Conservation (phyloP, 371 early-diverging fungal genomes). For the Smittium mucronatum region DNA sequence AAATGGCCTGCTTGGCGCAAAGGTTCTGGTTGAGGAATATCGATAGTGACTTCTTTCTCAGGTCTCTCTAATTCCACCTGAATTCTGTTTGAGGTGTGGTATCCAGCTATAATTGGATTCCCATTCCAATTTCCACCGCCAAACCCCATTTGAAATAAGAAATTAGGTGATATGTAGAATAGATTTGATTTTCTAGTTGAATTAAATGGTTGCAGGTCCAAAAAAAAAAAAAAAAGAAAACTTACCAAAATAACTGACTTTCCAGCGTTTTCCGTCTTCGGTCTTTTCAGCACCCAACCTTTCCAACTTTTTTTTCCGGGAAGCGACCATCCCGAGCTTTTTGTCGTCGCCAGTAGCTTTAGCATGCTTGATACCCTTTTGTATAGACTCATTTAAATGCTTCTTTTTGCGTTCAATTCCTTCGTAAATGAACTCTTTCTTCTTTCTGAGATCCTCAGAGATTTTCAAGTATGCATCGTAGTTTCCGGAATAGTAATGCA, state of each 20-base stretch:
- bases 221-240: not conserved
- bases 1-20: constrained; percentile 87
- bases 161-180: too few relatives aligned
- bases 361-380: constrained; percentile 62
- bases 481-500: constrained; percentile 94
- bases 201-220: not conserved
- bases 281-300: constrained; percentile 94
- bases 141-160: not conserved
- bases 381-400: constrained; percentile 96
- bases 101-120: constrained; percentile 33
- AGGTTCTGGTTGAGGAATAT: constrained; percentile 69
- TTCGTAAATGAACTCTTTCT: constrained; percentile 89
- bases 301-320: constrained; percentile 97
- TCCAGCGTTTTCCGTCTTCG: constrained; percentile 75
- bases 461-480: constrained; percentile 94
- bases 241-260: constrained; percentile 37
- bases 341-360: constrained; percentile 93
- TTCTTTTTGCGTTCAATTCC: constrained; percentile 95
- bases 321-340: constrained; percentile 93
- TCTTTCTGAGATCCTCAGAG: constrained; percentile 80
- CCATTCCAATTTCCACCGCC: not conserved
- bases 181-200: too few relatives aligned
- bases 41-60: constrained; percentile 63
- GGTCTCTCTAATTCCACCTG: constrained; percentile 48
- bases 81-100: constrained; percentile 32